These are phyloP conservation scores for Arabidopsis lyrata DNA, from an alignment of 441 rosid species.

Conservation along the genomic window DNA sequence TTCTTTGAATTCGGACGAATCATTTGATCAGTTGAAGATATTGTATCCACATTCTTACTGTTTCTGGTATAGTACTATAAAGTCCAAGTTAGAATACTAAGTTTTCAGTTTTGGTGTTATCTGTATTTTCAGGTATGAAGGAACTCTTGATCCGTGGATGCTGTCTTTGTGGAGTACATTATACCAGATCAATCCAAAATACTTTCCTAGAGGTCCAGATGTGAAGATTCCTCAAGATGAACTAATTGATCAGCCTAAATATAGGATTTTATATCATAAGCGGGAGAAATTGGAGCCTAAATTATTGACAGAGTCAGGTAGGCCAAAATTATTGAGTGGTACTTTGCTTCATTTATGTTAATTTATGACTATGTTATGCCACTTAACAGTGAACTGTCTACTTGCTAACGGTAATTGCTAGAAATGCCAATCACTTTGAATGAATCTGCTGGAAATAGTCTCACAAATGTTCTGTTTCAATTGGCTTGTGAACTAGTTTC, in stretches of 20 bases:
- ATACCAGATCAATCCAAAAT: conserved; percentile 61
- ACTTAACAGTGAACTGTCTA: conserved; percentile 12
- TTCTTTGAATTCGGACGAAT: conserved; percentile 8
- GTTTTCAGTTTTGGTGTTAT: conserved; percentile 6
- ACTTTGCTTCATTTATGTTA: conserved; percentile 12
- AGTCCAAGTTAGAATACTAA: conserved; percentile 7
- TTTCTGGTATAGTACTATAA: neutral
- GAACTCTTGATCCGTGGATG: conserved; percentile 96
- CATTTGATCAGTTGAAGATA: conserved; percentile 11
- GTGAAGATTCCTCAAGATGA: conserved; percentile 51
- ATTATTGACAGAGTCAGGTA: conserved; percentile 59
- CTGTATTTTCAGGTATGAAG: conserved; percentile 75
- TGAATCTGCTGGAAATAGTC: conserved; percentile 22
- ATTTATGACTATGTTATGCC: neutral
- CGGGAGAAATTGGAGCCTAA: conserved; percentile 39
- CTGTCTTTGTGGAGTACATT: conserved; percentile 74
- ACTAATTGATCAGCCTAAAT: conserved; percentile 71
- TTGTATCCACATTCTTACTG: conserved; percentile 9
- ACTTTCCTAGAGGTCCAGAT: conserved; percentile 77
- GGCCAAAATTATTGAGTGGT: conserved; percentile 7
- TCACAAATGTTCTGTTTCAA: conserved; percentile 13
- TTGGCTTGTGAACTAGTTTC: neutral
- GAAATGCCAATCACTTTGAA: conserved; percentile 10
- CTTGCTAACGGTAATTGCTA: conserved; percentile 15
- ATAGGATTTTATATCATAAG: conserved; percentile 59